Evolutionary conservation across 179 eudicot genomes (phyloP), one percentile per base, ranked within the genome.

Genomic region (Vitellaria paradoxa): DNA sequence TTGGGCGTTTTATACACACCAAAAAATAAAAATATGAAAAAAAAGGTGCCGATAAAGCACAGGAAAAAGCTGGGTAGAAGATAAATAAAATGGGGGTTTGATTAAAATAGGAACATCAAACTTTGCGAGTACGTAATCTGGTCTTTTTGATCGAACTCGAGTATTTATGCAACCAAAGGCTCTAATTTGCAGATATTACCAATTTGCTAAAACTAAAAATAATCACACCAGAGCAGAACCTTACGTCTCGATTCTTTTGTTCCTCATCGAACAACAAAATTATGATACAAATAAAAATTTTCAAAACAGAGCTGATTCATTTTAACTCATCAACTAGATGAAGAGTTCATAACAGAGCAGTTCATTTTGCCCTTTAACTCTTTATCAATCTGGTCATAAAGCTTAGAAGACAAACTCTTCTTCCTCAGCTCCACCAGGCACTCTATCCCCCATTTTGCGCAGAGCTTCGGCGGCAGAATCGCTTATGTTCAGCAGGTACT

Each of bases 371-470:
- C 66, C 37, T 42, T 42, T 42, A 42, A 42, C 45, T 42, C 45
- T 6, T 26, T 50, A 45, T 11, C 46, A 24, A 37, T 62, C 63
- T 42, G 49, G 57, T 55, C 21, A 70, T 77, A 64, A 50, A 73
- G 62, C 79, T 88, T 80, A 91, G 74, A 93, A 88, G 17, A 84
- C 93, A 84, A 88, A 91, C 76, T 92, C 98, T 74, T 94, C 97
- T 65, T 86, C 88, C 65, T 80, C 88, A 30, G 88, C 76, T 60
- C 72, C 88, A 72, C 68, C 70, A 37, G 84, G 76, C 46, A 72
- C 68, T 72, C 77, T 49, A 83, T 89, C 94, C 64, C 75, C 87
- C 89, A 68, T 84, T 66, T 75, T 82, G 82, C 63, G 83, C 75
- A 94, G 75, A 63, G 89, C 85, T 71, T 89, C 92, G 17, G 89